Conservation (phyloP, 306 rosid species). For the Corylus heterophylla region DNA sequence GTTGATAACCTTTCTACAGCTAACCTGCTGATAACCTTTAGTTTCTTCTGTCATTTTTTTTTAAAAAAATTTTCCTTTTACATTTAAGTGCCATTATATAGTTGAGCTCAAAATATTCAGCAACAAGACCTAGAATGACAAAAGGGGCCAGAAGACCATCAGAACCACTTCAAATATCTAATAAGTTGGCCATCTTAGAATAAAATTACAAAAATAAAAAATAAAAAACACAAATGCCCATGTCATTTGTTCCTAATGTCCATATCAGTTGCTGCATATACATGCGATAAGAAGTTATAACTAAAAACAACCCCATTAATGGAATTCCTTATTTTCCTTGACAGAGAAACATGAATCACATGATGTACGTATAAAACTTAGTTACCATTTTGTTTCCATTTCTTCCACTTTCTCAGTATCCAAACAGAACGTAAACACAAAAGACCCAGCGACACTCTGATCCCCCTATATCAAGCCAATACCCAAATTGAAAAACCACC, state of each 20-base stretch:
- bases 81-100: neutral
- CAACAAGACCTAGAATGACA: neutral
- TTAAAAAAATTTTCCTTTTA: neutral
- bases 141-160: neutral
- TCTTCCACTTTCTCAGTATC: neutral
- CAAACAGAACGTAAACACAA: neutral
- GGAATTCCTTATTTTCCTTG: neutral
- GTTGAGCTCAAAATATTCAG: neutral
- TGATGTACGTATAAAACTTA: neutral
- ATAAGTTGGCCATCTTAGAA: neutral
- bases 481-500: neutral
- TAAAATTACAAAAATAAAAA: neutral
- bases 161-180: neutral
- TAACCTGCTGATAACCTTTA: neutral
- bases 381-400: slow-evolving; percentile 10
- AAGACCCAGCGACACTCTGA: slow-evolving; percentile 3
- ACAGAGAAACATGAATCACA: neutral
- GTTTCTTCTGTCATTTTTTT: neutral
- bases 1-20: no score
- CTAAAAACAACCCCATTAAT: neutral
- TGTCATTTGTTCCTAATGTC: neutral
- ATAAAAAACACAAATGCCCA: neutral
- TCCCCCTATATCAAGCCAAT: neutral
- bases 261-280: neutral
- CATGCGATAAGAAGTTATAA: neutral